These are phyloP conservation scores for Apophysomyces trapeziformis DNA, from an alignment of 371 early-diverging fungal species.

Conservation along the genomic window DNA sequence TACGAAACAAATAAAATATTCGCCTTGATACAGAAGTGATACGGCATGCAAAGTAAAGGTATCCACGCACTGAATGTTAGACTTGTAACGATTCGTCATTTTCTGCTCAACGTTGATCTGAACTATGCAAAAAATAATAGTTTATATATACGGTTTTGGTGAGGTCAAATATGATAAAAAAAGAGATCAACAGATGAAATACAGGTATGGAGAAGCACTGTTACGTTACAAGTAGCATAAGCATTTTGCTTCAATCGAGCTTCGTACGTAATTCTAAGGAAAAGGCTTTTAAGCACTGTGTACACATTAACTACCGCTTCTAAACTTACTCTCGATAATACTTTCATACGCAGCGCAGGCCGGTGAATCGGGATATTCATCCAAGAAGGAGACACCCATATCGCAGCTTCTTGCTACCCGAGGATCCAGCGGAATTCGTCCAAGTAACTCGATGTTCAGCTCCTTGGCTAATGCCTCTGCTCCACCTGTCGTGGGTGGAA, in stretches of 20 bases:
- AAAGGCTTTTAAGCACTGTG: neutral
- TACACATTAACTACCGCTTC: neutral
- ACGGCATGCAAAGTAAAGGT: neutral
- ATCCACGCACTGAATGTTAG: too few species aligned
- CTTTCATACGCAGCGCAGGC: constrained; percentile 77
- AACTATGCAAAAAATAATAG: too few species aligned
- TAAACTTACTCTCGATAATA: constrained; percentile 65
- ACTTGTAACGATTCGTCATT: too few species aligned
- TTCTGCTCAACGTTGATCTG: too few species aligned
- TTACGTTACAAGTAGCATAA: too few species aligned
- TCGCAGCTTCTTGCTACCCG: constrained; percentile 85
- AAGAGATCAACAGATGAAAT: too few species aligned
- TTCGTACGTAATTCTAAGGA: too few species aligned
- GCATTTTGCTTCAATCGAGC: too few species aligned
- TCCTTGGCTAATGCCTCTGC: constrained; percentile 82
- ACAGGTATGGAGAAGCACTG: too few species aligned
- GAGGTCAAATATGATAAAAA: too few species aligned
- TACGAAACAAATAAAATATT: neutral
- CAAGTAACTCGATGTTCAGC: constrained; percentile 77
- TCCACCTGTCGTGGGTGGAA: constrained; percentile 93
- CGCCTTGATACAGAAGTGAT: neutral
- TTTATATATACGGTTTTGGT: too few species aligned
- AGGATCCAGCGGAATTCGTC: constrained; percentile 92
- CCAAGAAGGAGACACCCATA: constrained; percentile 85
- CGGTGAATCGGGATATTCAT: constrained; percentile 86